A percentile compares a stretch with the other conserved stretches of the same genome.
Evolutionary conservation across 805 yeast species (phyloP).

Genomic region (Suhomyces faveliae): DNA sequence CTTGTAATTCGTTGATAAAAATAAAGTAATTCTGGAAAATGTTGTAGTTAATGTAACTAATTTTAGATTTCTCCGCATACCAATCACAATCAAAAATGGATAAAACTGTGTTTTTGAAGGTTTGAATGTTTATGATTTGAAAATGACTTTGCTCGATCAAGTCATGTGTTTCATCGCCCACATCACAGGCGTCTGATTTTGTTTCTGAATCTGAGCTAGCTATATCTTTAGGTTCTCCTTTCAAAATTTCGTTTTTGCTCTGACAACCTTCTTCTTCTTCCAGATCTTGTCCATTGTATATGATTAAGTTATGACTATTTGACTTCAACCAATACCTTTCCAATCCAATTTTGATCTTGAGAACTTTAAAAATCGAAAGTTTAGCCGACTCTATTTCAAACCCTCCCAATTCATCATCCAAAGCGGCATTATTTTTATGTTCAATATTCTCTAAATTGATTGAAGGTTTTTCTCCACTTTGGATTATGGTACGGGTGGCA

Average conservation of each 20-base stretch:
- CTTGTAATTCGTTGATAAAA: conserved; percentile 24
- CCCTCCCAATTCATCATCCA: conserved; percentile 34
- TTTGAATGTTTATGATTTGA: conserved; percentile 35
- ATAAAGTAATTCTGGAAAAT: conserved; percentile 26
- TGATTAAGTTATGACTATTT: conserved; percentile 38
- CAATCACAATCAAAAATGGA: conserved; percentile 28
- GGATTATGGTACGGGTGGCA: conserved; percentile 34
- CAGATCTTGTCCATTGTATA: conserved; percentile 25
- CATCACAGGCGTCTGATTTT: background rate
- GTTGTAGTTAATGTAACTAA: conserved; percentile 25
- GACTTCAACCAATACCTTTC: conserved; percentile 35
- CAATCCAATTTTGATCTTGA: conserved; percentile 34
- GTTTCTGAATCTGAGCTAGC: background rate
- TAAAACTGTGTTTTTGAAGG: conserved; percentile 28
- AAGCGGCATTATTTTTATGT: conserved; percentile 25
- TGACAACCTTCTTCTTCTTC: conserved; percentile 4
- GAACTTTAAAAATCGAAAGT: conserved; percentile 28
- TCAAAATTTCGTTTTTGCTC: background rate
- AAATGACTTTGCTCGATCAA: conserved; percentile 13
- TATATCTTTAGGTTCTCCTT: background rate
- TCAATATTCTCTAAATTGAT: conserved; percentile 36
- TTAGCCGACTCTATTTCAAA: conserved; percentile 26
- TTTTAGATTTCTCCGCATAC: conserved; percentile 21
- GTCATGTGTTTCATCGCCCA: background rate
- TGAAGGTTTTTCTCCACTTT: conserved; percentile 18